phyloP scores from a whole-genome alignment of 257 asterid genomes.

The Lantana camara region DNA sequence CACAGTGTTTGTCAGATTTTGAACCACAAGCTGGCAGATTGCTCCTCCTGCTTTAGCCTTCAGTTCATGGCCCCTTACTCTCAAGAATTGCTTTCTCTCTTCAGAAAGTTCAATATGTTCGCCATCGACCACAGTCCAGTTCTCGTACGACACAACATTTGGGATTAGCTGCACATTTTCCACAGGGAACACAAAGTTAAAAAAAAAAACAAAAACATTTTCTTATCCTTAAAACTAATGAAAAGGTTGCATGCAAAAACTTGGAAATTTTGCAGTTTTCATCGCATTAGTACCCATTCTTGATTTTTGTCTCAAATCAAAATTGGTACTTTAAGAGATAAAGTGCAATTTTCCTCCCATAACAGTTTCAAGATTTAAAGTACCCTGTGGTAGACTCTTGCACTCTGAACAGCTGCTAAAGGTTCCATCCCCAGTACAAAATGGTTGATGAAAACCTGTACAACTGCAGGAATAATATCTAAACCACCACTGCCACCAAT shows the following conservation, averaged over 20 bases:
- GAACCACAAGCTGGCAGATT: constrained; percentile 69
- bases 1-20: constrained; percentile 30
- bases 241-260: too few relatives aligned
- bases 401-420: constrained; percentile 57
- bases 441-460: constrained; percentile 75
- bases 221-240: background rate
- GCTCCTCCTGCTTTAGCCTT: constrained; percentile 56
- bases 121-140: constrained; percentile 70
- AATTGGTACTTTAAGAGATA: too few relatives aligned
- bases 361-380: background rate
- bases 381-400: constrained; percentile 77
- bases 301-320: too few relatives aligned
- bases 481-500: constrained; percentile 81
- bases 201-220: background rate
- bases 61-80: constrained; percentile 59
- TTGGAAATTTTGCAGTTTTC: background rate
- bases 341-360: too few relatives aligned
- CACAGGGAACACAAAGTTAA: background rate
- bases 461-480: constrained; percentile 61
- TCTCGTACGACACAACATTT: constrained; percentile 61
- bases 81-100: constrained; percentile 51
- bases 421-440: constrained; percentile 72
- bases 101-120: constrained; percentile 65
- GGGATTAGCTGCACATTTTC: constrained; percentile 60
- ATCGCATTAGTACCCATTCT: too few relatives aligned